These are phyloP conservation scores for Selaginella moellendorffii DNA, from an alignment of 75 land plant species.

Conservation along the genomic window DNA sequence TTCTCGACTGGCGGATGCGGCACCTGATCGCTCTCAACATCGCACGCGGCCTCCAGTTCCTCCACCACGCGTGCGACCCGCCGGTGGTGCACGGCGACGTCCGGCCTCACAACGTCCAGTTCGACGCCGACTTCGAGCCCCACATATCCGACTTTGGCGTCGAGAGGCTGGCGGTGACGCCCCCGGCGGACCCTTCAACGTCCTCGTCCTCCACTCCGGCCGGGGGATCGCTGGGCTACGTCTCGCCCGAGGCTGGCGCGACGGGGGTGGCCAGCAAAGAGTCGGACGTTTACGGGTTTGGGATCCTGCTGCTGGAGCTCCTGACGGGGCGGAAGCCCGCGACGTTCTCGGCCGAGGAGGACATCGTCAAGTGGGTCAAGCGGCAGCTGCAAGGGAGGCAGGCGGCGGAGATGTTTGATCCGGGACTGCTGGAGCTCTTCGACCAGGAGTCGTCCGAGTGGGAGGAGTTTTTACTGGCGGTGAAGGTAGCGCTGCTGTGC, in stretches of 20 bases:
- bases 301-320: not conserved
- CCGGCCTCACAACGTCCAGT: slow-evolving; percentile 72
- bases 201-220: slow-evolving; percentile 27
- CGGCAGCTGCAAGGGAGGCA: not conserved
- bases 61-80: not conserved
- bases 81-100: not conserved
- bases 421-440: slow-evolving; percentile 2
- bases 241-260: not conserved
- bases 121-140: slow-evolving; percentile 96
- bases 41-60: not conserved
- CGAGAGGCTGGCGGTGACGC: slow-evolving; percentile 36
- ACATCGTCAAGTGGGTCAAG: slow-evolving; percentile 7
- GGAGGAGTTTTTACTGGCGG: slow-evolving; percentile 7
- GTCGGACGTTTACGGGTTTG: slow-evolving; percentile 5
- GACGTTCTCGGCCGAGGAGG: not conserved
- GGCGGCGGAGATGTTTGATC: not conserved
- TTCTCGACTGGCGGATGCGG: slow-evolving; percentile 3
- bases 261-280: not conserved
- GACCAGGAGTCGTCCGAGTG: slow-evolving; percentile 11
- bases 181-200: slow-evolving; percentile 34
- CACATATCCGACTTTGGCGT: slow-evolving; percentile 91
- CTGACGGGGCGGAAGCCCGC: slow-evolving; percentile 1
- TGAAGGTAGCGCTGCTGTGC: slow-evolving; percentile 7
- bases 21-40: slow-evolving; percentile 5
- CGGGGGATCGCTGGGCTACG: not conserved